Conservation (phyloP, 495 filamentous ascomycete species). For the Podospora conica region DNA sequence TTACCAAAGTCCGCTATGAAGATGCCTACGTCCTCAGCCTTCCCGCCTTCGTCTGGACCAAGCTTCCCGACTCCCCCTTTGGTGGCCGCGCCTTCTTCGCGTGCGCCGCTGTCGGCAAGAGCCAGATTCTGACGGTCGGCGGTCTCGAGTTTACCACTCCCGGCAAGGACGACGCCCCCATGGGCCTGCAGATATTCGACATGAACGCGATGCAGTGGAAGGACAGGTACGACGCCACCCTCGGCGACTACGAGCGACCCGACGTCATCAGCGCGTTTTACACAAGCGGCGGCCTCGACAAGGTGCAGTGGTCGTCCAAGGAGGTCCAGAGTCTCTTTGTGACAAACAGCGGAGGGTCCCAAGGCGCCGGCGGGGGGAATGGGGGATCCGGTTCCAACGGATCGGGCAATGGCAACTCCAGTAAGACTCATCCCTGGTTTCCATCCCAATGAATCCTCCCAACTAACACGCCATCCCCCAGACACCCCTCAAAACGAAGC, state of each 20-base stretch:
- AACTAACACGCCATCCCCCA: not conserved
- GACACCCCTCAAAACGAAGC: not conserved
- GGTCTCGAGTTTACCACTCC: not conserved
- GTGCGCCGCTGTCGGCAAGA: conserved; percentile 31
- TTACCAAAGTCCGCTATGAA: conserved; percentile 10
- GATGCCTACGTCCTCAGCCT: conserved; percentile 39
- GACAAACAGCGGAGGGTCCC: not conserved
- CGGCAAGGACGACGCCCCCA: not conserved
- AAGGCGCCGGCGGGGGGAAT: not conserved
- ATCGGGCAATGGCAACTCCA: not conserved
- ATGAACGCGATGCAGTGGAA: conserved; percentile 8
- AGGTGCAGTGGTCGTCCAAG: not conserved
- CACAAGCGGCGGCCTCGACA: not conserved
- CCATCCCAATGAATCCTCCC: not conserved
- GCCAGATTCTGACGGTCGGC: conserved; percentile 32
- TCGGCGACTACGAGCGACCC: conserved; percentile 3
- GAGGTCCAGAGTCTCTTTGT: conserved; percentile 10
- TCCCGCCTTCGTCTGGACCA: conserved; percentile 41
- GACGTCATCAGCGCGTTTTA: conserved; percentile 6
- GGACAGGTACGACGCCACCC: conserved; percentile 2
- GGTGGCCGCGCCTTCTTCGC: conserved; percentile 22
- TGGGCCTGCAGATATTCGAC: conserved; percentile 10
- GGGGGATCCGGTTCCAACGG: too few relatives aligned
- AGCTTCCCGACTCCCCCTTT: conserved; percentile 14
- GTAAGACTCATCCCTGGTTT: not conserved